phyloP scores from a whole-genome alignment of 1,284 basidiomycete species.

The Naganishia sp. region DNA sequence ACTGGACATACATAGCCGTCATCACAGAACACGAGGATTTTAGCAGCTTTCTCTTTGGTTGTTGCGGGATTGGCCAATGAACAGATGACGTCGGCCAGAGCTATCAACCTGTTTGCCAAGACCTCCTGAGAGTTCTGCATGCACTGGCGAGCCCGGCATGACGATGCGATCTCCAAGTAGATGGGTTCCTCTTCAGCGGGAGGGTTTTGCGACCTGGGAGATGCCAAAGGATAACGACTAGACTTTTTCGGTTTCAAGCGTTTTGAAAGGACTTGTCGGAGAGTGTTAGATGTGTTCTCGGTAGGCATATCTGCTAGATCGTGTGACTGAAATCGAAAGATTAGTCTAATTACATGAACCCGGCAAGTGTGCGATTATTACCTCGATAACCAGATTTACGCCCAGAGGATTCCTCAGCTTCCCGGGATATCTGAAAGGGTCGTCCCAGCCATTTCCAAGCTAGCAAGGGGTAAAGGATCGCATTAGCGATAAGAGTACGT shows the following conservation, averaged over 20 bases:
- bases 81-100: constrained; percentile 48
- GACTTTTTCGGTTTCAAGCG: constrained; percentile 17
- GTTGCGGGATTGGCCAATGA: constrained; percentile 44
- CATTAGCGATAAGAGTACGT: no score
- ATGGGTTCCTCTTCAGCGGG: constrained; percentile 43
- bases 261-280: constrained; percentile 23
- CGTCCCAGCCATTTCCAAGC: constrained; percentile 53
- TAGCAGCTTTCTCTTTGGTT: constrained; percentile 35
- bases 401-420: constrained; percentile 41
- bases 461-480: constrained; percentile 6
- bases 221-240: constrained; percentile 9
- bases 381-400: constrained; percentile 50
- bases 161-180: constrained; percentile 48
- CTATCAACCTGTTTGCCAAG: constrained; percentile 50
- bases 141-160: constrained; percentile 48
- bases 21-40: constrained; percentile 54
- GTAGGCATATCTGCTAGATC: constrained; percentile 53
- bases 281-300: constrained; percentile 23
- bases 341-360: neutral
- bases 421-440: constrained; percentile 48
- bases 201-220: constrained; percentile 6
- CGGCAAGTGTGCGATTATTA: constrained; percentile 23
- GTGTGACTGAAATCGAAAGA: constrained; percentile 41
- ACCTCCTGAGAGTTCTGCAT: constrained; percentile 43
- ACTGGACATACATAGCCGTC: constrained; percentile 50